Evolutionary conservation across 768 basidiomycete genomes (phyloP).

Genomic region (Asterophora lycoperdoides): DNA sequence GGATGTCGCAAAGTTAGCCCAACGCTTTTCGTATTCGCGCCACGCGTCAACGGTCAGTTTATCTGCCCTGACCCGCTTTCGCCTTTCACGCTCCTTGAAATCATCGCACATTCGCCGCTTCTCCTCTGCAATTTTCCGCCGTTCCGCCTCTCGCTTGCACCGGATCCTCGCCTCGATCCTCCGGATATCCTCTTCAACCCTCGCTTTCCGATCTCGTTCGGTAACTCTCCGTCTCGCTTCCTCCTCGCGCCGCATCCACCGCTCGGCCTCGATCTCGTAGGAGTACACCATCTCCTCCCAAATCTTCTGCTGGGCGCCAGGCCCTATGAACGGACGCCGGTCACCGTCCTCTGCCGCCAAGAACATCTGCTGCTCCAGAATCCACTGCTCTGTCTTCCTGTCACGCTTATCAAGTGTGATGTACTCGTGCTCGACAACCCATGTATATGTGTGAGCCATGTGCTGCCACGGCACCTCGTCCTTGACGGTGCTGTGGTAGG

Average conservation of each 20-base stretch:
- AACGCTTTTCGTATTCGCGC: constrained; percentile 60
- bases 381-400: constrained; percentile 61
- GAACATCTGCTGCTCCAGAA: constrained; percentile 52
- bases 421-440: constrained; percentile 52
- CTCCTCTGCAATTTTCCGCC: constrained; percentile 44
- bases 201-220: constrained; percentile 43
- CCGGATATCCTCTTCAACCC: constrained; percentile 50
- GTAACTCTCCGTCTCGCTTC: constrained; percentile 39
- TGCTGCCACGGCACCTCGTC: constrained; percentile 35
- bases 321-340: constrained; percentile 11
- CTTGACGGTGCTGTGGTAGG: constrained; percentile 8
- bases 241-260: constrained; percentile 50
- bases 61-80: constrained; percentile 38
- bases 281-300: constrained; percentile 53
- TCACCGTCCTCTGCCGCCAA: constrained; percentile 20
- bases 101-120: constrained; percentile 33
- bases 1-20: constrained; percentile 48
- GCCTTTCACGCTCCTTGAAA: constrained; percentile 41
- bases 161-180: constrained; percentile 51
- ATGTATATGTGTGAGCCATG: constrained; percentile 41
- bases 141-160: constrained; percentile 47
- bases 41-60: constrained; percentile 52
- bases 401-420: constrained; percentile 38
- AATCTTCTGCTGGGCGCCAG: constrained; percentile 29
- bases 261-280: constrained; percentile 47